These are phyloP conservation scores for Prunella vulgaris DNA, from an alignment of 257 asterid genomes.

Conservation along the genomic window DNA sequence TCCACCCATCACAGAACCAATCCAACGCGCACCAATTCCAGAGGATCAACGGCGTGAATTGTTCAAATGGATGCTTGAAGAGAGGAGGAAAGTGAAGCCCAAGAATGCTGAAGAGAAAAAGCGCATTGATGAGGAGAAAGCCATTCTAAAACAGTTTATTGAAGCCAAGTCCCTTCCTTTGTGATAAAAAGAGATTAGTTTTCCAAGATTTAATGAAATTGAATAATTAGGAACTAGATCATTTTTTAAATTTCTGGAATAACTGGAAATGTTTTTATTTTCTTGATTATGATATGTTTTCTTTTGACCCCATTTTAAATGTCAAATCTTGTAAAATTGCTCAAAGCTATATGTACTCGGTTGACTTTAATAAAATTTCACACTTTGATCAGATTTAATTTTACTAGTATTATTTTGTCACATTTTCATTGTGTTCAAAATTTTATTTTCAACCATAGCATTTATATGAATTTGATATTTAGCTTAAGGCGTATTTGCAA, in stretches of 20 bases:
- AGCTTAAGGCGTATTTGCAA: not conserved
- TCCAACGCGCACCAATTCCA: slow-evolving; percentile 51
- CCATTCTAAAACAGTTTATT: slow-evolving; percentile 70
- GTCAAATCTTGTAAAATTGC: not conserved
- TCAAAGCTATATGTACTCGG: not conserved
- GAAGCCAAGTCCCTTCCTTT: slow-evolving; percentile 56
- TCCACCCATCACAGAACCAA: slow-evolving; percentile 28
- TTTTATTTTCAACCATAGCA: not conserved
- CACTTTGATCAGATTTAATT: not conserved
- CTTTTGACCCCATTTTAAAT: not conserved
- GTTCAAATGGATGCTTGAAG: slow-evolving; percentile 79
- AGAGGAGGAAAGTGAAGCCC: slow-evolving; percentile 73
- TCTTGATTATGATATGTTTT: not conserved
- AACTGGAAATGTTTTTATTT: not conserved
- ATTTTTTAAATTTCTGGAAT: not conserved
- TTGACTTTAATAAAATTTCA: not conserved
- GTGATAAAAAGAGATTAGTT: not conserved
- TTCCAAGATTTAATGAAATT: not conserved
- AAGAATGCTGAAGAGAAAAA: slow-evolving; percentile 65
- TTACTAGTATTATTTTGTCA: no score
- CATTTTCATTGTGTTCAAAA: not conserved
- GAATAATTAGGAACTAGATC: not conserved
- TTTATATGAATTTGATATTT: not conserved
- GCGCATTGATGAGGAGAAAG: slow-evolving; percentile 82
- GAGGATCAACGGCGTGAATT: slow-evolving; percentile 68